Evolutionary conservation across 2,329 filamentous ascomycete genomes (phyloP), one percentile per base, ranked within the genome.

Genomic region (Dothiorella sarmentorum): DNA sequence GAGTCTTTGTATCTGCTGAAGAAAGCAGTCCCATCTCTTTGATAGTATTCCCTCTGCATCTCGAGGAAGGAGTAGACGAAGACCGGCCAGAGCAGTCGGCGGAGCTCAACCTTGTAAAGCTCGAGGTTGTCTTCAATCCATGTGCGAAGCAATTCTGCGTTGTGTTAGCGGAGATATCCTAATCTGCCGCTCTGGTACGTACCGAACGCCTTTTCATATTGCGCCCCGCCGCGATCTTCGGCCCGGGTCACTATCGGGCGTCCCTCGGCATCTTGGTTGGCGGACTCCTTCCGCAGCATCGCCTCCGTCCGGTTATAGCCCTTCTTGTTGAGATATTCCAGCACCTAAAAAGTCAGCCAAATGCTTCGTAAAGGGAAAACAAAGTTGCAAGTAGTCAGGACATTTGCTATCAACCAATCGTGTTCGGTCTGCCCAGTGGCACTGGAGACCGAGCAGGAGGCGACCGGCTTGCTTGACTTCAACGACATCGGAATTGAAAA

Each of bases 91-190:
- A 96, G 77, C 3, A 97, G 79, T 64, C 95, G 91, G 60, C 85
- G 83, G 3, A 99, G 80, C 75, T 99, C 94, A 43, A 93, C 89
- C 80, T 96, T 96, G 82, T 97, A 97, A 26, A 97, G 82, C 63
- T 97, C 93, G 22, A 99, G 80, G 60, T 90, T 92, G 65, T 93
- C 91, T 64, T 97, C 91, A 45, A 96, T 87, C 88, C 92, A 99
- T 63, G 85, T 83, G 63, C 83, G 86, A 40, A 96, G 77, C 40
- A 92, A 76, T 59, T 83, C 83, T 79, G 15, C 57, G 10, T n/a
- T 62, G 60, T 40, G 29, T 56, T 43, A 51, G 40, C 40, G 24
- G n/a, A n/a, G n/a, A n/a, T n/a, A n/a, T n/a, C n/a, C n/a, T n/a
- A n/a, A n/a, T n/a, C n/a, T n/a, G n/a, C n/a, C n/a, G n/a, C n/a